These are phyloP conservation scores for Triangularia verruculosa DNA, from an alignment of 2,329 filamentous ascomycete species.

Conservation along the genomic window DNA sequence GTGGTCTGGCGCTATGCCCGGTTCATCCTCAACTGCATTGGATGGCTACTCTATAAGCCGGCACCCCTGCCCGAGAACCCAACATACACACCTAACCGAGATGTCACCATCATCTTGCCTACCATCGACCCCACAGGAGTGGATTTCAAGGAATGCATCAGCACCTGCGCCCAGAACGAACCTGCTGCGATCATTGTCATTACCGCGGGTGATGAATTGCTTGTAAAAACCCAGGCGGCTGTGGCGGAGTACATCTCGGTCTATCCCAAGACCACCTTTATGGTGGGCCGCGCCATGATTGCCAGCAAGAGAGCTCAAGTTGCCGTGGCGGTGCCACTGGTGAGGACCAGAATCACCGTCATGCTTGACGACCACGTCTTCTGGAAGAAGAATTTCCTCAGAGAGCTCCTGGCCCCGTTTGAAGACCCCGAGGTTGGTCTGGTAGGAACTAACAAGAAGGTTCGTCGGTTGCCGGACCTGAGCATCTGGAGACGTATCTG, in stretches of 20 bases:
- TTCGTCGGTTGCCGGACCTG: constrained; percentile 27
- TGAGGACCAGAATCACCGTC: constrained; percentile 43
- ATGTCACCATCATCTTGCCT: constrained; percentile 49
- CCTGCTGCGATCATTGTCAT: constrained; percentile 44
- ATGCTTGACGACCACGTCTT: constrained; percentile 53
- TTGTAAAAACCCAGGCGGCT: constrained; percentile 15
- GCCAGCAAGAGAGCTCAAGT: constrained; percentile 52
- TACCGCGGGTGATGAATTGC: constrained; percentile 39
- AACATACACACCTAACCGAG: constrained; percentile 34
- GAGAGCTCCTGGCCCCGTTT: constrained; percentile 42
- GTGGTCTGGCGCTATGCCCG: constrained; percentile 47
- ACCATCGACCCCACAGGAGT: constrained; percentile 44
- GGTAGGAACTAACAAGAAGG: constrained; percentile 56
- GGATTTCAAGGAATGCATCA: constrained; percentile 43
- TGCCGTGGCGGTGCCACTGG: constrained; percentile 36
- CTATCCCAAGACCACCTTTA: constrained; percentile 27
- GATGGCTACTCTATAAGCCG: constrained; percentile 41
- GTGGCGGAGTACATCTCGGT: constrained; percentile 14
- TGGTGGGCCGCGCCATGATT: constrained; percentile 32
- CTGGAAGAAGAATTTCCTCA: constrained; percentile 44
- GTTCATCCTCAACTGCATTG: constrained; percentile 42
- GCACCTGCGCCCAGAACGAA: constrained; percentile 38
- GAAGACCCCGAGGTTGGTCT: constrained; percentile 47
- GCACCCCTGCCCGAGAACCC: constrained; percentile 30
- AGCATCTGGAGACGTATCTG: constrained; percentile 36